phyloP scores from a whole-genome alignment of 176 grass and related monocot genomes.

The Ampelocalamus luodianensis region DNA sequence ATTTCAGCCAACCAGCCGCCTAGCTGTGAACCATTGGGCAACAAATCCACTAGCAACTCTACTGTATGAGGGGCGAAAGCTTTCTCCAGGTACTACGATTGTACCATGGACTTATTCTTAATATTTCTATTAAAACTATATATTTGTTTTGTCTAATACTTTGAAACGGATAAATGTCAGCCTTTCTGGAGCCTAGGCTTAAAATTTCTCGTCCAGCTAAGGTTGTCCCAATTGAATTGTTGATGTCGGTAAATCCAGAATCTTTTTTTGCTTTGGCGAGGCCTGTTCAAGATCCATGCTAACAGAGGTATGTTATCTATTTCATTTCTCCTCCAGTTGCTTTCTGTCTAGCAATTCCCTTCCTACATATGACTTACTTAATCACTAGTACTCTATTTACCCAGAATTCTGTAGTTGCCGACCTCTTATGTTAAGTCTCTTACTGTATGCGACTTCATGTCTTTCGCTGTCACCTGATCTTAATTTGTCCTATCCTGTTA shows the following conservation, averaged over 20 bases:
- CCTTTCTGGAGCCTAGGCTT: conserved; percentile 73
- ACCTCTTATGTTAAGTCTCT: neutral
- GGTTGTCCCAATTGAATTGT: conserved; percentile 62
- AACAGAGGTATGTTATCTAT: conserved; percentile 42
- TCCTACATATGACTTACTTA: conserved; percentile 2
- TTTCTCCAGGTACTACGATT: conserved; percentile 67
- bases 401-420: neutral
- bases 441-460: neutral
- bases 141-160: conserved; percentile 31
- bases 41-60: conserved; percentile 66
- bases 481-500: neutral
- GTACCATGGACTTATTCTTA: conserved; percentile 6
- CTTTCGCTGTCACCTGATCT: neutral
- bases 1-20: conserved; percentile 83
- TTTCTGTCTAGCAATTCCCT: neutral
- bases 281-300: conserved; percentile 48
- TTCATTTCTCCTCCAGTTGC: neutral
- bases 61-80: conserved; percentile 62
- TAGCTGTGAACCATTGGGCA: conserved; percentile 76
- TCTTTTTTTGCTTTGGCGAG: conserved; percentile 78
- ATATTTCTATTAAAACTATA: neutral
- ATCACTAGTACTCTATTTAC: neutral
- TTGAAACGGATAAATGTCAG: conserved; percentile 49
- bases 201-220: conserved; percentile 66
- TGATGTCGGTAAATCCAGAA: conserved; percentile 70